These are phyloP conservation scores for Paxillus rubicundulus DNA, from an alignment of 768 basidiomycete genomes.

Conservation along the genomic window DNA sequence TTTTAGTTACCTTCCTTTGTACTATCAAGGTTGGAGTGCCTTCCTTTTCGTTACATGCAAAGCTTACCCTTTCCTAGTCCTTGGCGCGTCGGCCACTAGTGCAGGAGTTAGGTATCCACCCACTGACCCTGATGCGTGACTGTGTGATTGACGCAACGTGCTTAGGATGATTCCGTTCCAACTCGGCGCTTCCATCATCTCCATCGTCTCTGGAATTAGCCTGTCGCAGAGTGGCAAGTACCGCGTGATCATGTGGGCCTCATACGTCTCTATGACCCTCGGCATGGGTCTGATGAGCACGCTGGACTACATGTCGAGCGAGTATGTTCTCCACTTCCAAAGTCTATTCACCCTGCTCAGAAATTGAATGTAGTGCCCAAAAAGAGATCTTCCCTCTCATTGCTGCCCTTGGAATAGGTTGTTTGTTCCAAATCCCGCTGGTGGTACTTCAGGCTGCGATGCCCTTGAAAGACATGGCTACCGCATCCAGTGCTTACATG, in stretches of 20 bases:
- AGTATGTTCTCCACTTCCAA: conserved; percentile 28
- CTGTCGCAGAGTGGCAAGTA: conserved; percentile 59
- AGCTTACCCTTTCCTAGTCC: neutral
- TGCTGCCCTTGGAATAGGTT: conserved; percentile 63
- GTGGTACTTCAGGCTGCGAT: conserved; percentile 82
- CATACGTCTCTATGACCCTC: conserved; percentile 54
- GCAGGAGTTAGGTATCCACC: neutral
- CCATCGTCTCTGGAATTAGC: conserved; percentile 55
- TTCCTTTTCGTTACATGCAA: neutral
- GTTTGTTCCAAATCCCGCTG: conserved; percentile 64
- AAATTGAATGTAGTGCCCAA: conserved; percentile 43
- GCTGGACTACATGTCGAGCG: conserved; percentile 56
- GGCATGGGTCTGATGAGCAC: conserved; percentile 74
- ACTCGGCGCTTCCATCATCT: conserved; percentile 52
- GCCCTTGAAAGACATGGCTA: conserved; percentile 86
- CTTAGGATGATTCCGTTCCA: conserved; percentile 74
- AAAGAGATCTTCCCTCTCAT: conserved; percentile 66
- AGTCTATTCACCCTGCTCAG: neutral
- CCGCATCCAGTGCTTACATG: conserved; percentile 66
- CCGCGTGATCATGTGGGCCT: conserved; percentile 59
- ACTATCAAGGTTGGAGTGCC: conserved; percentile 50
- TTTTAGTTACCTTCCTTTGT: conserved; percentile 63
- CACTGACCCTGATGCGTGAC: too few relatives aligned
- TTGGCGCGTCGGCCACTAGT: neutral
- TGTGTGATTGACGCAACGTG: neutral